phyloP scores from a whole-genome alignment of 2,329 filamentous ascomycete genomes.

The Pseudogymnoascus sp. region DNA sequence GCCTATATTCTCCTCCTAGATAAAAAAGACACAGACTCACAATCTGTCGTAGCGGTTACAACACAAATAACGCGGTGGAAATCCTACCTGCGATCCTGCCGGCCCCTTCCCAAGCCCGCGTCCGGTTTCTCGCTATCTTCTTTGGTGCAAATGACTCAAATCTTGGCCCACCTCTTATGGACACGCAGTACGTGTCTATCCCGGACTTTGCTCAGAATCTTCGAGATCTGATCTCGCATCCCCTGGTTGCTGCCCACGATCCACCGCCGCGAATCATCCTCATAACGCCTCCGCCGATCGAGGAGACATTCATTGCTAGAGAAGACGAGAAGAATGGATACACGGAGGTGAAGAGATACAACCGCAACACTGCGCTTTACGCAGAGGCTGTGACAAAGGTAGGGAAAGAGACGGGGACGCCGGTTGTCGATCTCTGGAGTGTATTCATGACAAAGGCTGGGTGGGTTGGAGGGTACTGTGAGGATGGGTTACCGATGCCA shows the following conservation, averaged over 20 bases:
- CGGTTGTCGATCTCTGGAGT: constrained; percentile 70
- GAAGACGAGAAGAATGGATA: constrained; percentile 37
- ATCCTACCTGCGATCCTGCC: constrained; percentile 18
- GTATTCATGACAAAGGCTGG: constrained; percentile 61
- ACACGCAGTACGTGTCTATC: constrained; percentile 66
- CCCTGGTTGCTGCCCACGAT: constrained; percentile 56
- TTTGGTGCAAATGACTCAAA: constrained; percentile 87
- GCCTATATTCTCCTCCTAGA: background rate
- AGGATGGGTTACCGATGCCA: constrained; percentile 12
- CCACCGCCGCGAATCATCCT: constrained; percentile 56
- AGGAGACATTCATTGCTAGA: constrained; percentile 54
- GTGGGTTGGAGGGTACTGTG: constrained; percentile 16
- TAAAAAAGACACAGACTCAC: background rate
- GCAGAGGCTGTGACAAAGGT: constrained; percentile 52
- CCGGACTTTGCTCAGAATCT: constrained; percentile 65
- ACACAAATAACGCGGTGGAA: constrained; percentile 20
- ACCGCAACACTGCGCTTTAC: constrained; percentile 46
- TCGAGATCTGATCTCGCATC: constrained; percentile 60
- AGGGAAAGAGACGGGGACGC: constrained; percentile 34
- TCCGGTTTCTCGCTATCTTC: constrained; percentile 42
- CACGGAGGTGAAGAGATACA: background rate
- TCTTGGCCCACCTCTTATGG: constrained; percentile 45
- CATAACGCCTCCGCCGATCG: constrained; percentile 73
- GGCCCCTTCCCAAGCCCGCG: constrained; percentile 19
- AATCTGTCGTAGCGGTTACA: constrained; percentile 19